Conservation (phyloP, 192 early-diverging fungal species). For the Entomortierella parvispora region DNA sequence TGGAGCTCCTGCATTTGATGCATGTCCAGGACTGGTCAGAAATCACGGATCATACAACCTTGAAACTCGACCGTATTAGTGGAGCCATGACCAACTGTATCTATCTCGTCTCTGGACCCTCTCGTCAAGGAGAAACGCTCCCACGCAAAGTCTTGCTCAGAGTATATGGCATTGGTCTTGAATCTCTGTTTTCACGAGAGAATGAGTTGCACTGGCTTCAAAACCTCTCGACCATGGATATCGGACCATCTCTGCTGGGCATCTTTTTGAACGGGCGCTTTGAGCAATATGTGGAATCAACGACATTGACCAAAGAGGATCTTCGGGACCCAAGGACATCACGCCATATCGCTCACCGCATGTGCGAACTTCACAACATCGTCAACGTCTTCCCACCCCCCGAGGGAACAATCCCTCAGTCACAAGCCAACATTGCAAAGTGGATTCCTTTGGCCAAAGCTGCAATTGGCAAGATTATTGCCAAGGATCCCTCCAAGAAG, state of each 20-base stretch:
- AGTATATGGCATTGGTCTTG: slow-evolving; percentile 85
- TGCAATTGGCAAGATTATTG: slow-evolving; percentile 41
- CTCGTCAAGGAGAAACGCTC: neutral
- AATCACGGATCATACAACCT: slow-evolving; percentile 24
- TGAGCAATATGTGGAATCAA: slow-evolving; percentile 84
- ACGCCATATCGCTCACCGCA: slow-evolving; percentile 73
- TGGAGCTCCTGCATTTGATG: slow-evolving; percentile 40
- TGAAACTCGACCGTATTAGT: slow-evolving; percentile 38
- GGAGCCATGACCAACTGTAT: slow-evolving; percentile 55
- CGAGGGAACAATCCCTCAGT: slow-evolving; percentile 59
- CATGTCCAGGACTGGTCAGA: slow-evolving; percentile 47
- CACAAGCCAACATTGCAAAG: slow-evolving; percentile 75
- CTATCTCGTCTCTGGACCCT: slow-evolving; percentile 35
- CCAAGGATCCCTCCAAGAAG: slow-evolving; percentile 25
- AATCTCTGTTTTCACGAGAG: slow-evolving; percentile 81
- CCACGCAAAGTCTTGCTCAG: slow-evolving; percentile 67
- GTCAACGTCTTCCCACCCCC: slow-evolving; percentile 68
- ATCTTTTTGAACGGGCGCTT: slow-evolving; percentile 90
- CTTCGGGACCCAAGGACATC: slow-evolving; percentile 72
- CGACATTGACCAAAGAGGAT: slow-evolving; percentile 74
- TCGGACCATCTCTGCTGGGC: slow-evolving; percentile 78
- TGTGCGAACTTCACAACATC: slow-evolving; percentile 78
- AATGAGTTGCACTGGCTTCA: slow-evolving; percentile 84
- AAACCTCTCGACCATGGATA: slow-evolving; percentile 72
- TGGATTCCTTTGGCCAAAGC: slow-evolving; percentile 65